A percentile compares a stretch with the other conserved stretches of the same genome.
Evolutionary conservation across 306 rosid species (phyloP).

Genomic region (Abrus pulchellus): DNA sequence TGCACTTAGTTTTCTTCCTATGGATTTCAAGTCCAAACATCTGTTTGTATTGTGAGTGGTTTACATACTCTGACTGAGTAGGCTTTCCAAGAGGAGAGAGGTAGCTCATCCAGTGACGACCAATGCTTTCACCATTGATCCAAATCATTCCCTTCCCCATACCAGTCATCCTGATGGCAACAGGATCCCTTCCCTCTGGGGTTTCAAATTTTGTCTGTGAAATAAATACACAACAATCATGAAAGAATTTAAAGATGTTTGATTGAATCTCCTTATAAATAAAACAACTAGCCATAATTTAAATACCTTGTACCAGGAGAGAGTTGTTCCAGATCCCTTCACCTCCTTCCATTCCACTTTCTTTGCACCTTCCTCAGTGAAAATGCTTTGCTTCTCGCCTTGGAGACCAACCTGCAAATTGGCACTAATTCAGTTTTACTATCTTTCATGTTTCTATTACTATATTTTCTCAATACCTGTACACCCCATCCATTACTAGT

Average conservation of each 20-base stretch:
- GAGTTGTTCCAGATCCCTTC: slow-evolving; percentile 48
- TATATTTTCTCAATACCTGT: slow-evolving; percentile 56
- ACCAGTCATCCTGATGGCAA: slow-evolving; percentile 72
- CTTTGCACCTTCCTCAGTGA: slow-evolving; percentile 70
- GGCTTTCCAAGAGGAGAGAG: slow-evolving; percentile 73
- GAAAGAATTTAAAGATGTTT: slow-evolving; percentile 13
- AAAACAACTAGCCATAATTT: background rate
- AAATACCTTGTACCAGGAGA: slow-evolving; percentile 92
- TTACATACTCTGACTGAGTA: slow-evolving; percentile 81
- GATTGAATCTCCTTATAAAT: slow-evolving; percentile 12
- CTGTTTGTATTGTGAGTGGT: background rate
- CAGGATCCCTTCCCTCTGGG: slow-evolving; percentile 77
- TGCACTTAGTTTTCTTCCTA: background rate
- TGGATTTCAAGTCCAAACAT: slow-evolving; percentile 3
- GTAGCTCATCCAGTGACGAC: slow-evolving; percentile 85
- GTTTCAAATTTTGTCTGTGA: slow-evolving; percentile 72
- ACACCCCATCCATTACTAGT: slow-evolving; percentile 84
- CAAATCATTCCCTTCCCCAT: slow-evolving; percentile 94
- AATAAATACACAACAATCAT: slow-evolving; percentile 1
- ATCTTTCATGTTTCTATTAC: background rate
- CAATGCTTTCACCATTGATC: slow-evolving; percentile 79
- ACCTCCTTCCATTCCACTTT: slow-evolving; percentile 66
- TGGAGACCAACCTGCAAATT: slow-evolving; percentile 67
- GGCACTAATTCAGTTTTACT: slow-evolving; percentile 7
- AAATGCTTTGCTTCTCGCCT: slow-evolving; percentile 64